Evolutionary conservation across 306 rosid species (phyloP).

Genomic region (Betula pendula): DNA sequence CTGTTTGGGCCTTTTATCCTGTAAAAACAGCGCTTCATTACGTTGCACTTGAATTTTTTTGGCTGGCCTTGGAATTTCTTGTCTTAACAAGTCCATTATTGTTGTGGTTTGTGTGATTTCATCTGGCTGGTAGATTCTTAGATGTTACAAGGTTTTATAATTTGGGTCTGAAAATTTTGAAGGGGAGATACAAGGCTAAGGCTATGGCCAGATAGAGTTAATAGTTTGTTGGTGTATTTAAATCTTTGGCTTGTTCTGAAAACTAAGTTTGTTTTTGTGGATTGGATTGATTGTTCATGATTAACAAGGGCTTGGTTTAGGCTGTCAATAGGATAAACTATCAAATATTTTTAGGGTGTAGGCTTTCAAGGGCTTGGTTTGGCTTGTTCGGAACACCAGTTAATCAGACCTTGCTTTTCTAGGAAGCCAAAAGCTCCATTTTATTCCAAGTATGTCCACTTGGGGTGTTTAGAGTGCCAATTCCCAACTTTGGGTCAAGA

Average conservation of each 20-base stretch:
- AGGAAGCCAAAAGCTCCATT: neutral
- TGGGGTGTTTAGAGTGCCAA: neutral
- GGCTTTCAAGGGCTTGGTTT: no score
- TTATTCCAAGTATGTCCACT: neutral
- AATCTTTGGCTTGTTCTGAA: neutral
- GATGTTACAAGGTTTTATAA: conserved; percentile 3
- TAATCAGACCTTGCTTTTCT: neutral
- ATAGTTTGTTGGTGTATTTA: neutral
- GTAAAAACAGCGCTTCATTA: neutral
- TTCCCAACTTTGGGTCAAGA: neutral
- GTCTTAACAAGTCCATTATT: neutral
- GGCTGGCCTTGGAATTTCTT: neutral
- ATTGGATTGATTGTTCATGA: neutral
- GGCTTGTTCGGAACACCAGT: neutral
- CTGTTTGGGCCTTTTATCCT: neutral
- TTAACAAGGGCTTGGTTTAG: neutral
- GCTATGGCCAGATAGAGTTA: neutral
- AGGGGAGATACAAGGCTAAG: neutral
- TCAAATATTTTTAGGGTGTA: neutral
- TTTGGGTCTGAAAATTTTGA: neutral
- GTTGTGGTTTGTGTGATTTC: neutral
- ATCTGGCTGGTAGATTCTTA: neutral
- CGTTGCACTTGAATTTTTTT: neutral
- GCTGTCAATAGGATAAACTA: neutral
- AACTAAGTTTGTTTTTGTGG: neutral